These are phyloP conservation scores for Acer negundo DNA, from an alignment of 345 rosid species.

Conservation along the genomic window DNA sequence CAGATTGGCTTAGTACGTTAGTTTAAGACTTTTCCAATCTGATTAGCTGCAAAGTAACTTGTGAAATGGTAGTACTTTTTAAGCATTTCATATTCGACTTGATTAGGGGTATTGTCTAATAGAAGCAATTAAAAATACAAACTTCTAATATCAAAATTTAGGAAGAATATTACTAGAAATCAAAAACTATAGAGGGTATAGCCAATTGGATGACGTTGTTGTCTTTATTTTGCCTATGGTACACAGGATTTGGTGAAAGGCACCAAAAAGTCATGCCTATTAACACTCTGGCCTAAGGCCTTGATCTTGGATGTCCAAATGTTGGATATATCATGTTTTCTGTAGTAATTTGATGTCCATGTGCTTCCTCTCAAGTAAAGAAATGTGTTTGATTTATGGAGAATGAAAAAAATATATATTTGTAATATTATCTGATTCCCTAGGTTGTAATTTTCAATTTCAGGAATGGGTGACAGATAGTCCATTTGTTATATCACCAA, in stretches of 20 bases:
- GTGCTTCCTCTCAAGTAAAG: constrained; percentile 4
- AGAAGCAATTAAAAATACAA: not conserved
- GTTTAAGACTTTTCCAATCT: not conserved
- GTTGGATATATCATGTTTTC: not conserved
- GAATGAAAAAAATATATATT: not conserved
- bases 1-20: not conserved
- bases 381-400: not conserved
- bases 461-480: constrained; percentile 98
- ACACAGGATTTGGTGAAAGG: not conserved
- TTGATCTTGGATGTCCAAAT: constrained; percentile 1
- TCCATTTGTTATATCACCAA: constrained; percentile 98
- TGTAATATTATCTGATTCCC: constrained; percentile 11
- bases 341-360: not conserved
- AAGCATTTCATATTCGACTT: not conserved
- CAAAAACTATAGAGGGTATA: not conserved
- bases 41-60: not conserved
- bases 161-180: not conserved
- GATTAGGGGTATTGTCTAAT: not conserved
- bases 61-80: not conserved
- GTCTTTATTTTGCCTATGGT: not conserved
- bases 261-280: not conserved
- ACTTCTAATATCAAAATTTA: not conserved
- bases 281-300: not conserved
- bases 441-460: constrained; percentile 20
- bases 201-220: not conserved